Base-by-base conservation (phyloP, 169 alveolate genomes). In the Neospora caninum region DNA sequence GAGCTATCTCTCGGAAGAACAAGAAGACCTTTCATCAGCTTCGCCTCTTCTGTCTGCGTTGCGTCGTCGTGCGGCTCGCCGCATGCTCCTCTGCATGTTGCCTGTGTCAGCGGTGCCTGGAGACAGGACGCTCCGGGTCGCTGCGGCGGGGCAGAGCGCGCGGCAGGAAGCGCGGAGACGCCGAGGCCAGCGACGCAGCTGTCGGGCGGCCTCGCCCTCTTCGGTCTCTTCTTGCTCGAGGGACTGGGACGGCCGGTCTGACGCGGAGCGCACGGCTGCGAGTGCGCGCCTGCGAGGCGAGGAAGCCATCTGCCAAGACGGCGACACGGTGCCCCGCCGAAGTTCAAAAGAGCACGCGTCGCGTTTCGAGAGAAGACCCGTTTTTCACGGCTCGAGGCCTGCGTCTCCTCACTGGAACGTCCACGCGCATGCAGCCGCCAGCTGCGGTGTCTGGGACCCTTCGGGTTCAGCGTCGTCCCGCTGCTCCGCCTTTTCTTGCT, bases 41-140 rank as follows among this genome's bases (percentile, higher is more conserved):
- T 22, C 86, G 7, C 7, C 73, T 64, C 73, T 64, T 64, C 31
- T 64, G 34, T 16, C 73, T 64, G 43, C 84, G 84, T 31, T 82
- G 38, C 89, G 39, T 22, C 89, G 89, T 9, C 54, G 64, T 9
- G 89, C 89, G n/a, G 39, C 0, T 1, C 89, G 89, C 41, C 64
- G 64, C 67, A 82, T 82, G 89, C 89, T 82, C 27, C 89, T 82
- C 10, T 22, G 38, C 39, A 82, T 82, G 89, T 41, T 42, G 89
- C 89, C 89, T 82, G 41, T 82, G 34, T 82, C 69, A 43, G 29
- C 22, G 18, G 39, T 78, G 45, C n/a, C 86, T 78, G 27, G 86
- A 7, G 39, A 13, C 27, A n/a, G 39, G 27, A 78, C 86, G 18
- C 27, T 16, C 27, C 43, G 31, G 29, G 45, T 78, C 73, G 73